phyloP scores from a whole-genome alignment of 2,329 filamentous ascomycete species.

The Lojkania enalia region DNA sequence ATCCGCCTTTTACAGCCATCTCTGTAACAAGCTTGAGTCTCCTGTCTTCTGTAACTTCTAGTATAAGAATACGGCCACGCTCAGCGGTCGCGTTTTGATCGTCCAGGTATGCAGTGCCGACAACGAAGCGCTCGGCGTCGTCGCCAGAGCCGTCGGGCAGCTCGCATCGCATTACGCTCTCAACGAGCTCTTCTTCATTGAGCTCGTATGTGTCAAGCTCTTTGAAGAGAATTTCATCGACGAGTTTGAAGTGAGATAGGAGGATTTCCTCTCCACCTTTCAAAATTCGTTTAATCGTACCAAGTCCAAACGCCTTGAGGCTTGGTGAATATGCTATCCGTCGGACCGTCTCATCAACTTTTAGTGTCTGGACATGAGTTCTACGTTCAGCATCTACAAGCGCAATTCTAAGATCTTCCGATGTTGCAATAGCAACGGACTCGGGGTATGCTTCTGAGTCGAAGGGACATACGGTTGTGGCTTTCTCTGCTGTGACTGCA shows the following conservation, averaged over 20 bases:
- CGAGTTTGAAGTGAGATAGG: slow-evolving; percentile 80
- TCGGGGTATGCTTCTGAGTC: slow-evolving; percentile 78
- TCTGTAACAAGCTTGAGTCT: slow-evolving; percentile 73
- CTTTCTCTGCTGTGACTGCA: slow-evolving; percentile 86
- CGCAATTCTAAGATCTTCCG: slow-evolving; percentile 75
- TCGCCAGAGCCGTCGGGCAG: slow-evolving; percentile 63
- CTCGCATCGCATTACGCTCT: slow-evolving; percentile 78
- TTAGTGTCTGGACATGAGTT: slow-evolving; percentile 83
- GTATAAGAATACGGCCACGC: slow-evolving; percentile 77
- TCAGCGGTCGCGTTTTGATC: slow-evolving; percentile 56
- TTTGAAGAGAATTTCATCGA: slow-evolving; percentile 87
- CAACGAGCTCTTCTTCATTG: slow-evolving; percentile 72
- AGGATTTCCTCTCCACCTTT: slow-evolving; percentile 72
- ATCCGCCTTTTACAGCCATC: slow-evolving; percentile 74
- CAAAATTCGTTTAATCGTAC: slow-evolving; percentile 78
- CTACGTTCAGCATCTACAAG: slow-evolving; percentile 80
- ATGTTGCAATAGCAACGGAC: slow-evolving; percentile 79
- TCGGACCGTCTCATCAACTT: slow-evolving; percentile 79
- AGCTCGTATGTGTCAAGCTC: slow-evolving; percentile 73
- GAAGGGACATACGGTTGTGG: slow-evolving; percentile 79
- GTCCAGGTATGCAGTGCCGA: slow-evolving; percentile 82
- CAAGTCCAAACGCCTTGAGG: slow-evolving; percentile 82
- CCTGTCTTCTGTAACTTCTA: slow-evolving; percentile 78
- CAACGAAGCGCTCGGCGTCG: slow-evolving; percentile 76
- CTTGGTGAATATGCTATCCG: slow-evolving; percentile 81